A percentile compares a stretch with the other conserved stretches of the same genome.
Conservation (phyloP, 148 eudicot genomes). For the Cornus kousa region DNA sequence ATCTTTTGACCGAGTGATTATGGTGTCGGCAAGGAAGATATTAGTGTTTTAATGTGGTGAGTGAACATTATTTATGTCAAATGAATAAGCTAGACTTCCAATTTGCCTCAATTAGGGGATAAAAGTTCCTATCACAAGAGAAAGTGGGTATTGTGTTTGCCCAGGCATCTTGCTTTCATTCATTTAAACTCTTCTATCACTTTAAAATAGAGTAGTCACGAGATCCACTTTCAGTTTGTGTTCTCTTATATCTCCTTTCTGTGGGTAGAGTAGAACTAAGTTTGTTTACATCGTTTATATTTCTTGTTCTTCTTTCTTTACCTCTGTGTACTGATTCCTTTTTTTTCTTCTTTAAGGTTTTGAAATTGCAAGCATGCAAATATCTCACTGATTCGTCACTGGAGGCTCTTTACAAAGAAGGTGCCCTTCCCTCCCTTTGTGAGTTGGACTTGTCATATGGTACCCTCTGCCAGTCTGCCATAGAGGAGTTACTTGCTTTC, state of each 20-base stretch:
- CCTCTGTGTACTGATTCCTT: background rate
- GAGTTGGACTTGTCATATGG: constrained; percentile 96
- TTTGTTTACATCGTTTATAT: too few relatives aligned
- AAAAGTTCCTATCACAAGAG: background rate
- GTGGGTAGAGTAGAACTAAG: too few relatives aligned
- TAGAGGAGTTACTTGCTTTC: constrained; percentile 78
- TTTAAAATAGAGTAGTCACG: too few relatives aligned
- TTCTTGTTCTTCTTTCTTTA: background rate
- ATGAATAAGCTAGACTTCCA: background rate
- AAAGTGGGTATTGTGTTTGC: background rate
- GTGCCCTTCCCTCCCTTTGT: constrained; percentile 76
- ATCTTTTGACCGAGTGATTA: too few relatives aligned
- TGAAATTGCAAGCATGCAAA: constrained; percentile 96
- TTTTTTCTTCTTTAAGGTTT: constrained; percentile 40
- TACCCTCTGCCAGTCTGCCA: constrained; percentile 81
- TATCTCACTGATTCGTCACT: constrained; percentile 74
- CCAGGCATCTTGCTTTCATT: background rate
- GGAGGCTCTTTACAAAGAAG: constrained; percentile 77
- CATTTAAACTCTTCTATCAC: background rate
- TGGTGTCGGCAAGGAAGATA: too few relatives aligned
- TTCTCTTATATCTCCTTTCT: too few relatives aligned
- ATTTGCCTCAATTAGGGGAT: background rate
- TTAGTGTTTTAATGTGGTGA: background rate
- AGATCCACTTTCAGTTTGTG: too few relatives aligned
- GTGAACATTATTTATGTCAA: background rate